A percentile compares a stretch with the other conserved stretches of the same genome.
Evolutionary conservation across 805 yeast genomes (phyloP).

Genomic region (Metschnikowia cerradonensis): DNA sequence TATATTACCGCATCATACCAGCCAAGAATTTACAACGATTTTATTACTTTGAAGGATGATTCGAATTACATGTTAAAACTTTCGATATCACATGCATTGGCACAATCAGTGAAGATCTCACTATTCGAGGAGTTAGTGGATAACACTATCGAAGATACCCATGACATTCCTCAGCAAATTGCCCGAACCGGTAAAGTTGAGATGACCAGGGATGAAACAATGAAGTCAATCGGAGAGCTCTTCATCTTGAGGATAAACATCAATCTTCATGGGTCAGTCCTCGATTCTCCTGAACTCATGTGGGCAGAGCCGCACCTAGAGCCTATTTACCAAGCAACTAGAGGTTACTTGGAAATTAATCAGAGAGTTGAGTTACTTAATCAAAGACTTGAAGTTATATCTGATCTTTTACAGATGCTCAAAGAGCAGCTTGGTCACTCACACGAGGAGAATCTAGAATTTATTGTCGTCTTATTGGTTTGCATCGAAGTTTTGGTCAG

Average conservation of each 20-base stretch:
- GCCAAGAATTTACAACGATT: conserved; percentile 93
- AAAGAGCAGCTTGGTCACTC: conserved; percentile 96
- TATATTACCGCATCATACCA: conserved; percentile 92
- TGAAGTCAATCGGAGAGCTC: conserved; percentile 95
- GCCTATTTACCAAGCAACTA: conserved; percentile 94
- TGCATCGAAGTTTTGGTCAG: conserved; percentile 92
- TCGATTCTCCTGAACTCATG: conserved; percentile 97
- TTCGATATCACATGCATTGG: conserved; percentile 91
- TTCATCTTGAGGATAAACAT: conserved; percentile 83
- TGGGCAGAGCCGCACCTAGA: conserved; percentile 98
- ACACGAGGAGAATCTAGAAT: conserved; percentile 85
- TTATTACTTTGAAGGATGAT: conserved; percentile 87
- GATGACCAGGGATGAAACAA: conserved; percentile 90
- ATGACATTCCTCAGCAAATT: conserved; percentile 93
- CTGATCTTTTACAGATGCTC: conserved; percentile 90
- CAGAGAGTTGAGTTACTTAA: conserved; percentile 87
- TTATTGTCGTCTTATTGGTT: conserved; percentile 83
- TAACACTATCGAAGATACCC: conserved; percentile 95
- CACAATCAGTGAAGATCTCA: conserved; percentile 93
- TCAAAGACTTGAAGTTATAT: conserved; percentile 88
- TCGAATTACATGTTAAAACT: conserved; percentile 86
- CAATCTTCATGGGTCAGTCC: conserved; percentile 78
- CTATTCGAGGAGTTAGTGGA: conserved; percentile 93
- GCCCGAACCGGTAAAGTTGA: conserved; percentile 93
- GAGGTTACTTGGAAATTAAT: conserved; percentile 92